Base-by-base conservation (phyloP, 805 yeast genomes). In the Lipomyces orientalis region DNA sequence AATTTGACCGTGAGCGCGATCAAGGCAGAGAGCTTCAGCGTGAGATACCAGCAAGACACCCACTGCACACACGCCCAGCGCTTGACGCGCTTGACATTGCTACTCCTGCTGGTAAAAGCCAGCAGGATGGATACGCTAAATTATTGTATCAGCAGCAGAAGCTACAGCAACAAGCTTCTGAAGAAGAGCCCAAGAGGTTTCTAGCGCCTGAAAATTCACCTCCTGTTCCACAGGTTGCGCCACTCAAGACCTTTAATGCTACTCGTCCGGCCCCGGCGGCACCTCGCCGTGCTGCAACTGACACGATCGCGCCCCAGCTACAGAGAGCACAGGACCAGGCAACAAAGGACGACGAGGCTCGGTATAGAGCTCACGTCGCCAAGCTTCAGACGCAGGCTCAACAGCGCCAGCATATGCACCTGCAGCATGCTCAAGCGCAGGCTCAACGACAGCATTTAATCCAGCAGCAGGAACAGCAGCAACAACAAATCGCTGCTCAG, bases 341-440 rank as follows among this genome's bases (percentile, higher is more conserved):
- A 46, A 52, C 65, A 22, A 68, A 69, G 56, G 71, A 69, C 56
- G 69, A 72, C 25, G 73, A 72, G 22, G 73, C 68, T 31, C 64
- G 68, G 6, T 68, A 65, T 43, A 56, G 61, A 31, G 69, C 65
- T 33, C 66, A 73, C 29, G 71, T 65, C 43, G 65, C 71, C 8
- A 64, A 58, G 73, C 71, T 70, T 71, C 67, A 64, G 77, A 54
- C 56, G 35, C 66, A 68, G 39, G 69, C 71, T 4, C 64, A 62
- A 46, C 64, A 64, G 46, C 64, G 71, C 6, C 69, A 65, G 54
- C 68, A 65, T 29, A 14, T 65, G 64, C 71, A 68, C 37, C 14
- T 58, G 62, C 68, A 68, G 58, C 68, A 65, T 29, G 60, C 56
- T 33, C 66, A 68, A 34, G 58, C 52, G 49, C 69, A 66, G 29